Evolutionary conservation across 805 yeast species (phyloP), one percentile per base, ranked within the genome.

Genomic region (Monosporozyma servazzii): DNA sequence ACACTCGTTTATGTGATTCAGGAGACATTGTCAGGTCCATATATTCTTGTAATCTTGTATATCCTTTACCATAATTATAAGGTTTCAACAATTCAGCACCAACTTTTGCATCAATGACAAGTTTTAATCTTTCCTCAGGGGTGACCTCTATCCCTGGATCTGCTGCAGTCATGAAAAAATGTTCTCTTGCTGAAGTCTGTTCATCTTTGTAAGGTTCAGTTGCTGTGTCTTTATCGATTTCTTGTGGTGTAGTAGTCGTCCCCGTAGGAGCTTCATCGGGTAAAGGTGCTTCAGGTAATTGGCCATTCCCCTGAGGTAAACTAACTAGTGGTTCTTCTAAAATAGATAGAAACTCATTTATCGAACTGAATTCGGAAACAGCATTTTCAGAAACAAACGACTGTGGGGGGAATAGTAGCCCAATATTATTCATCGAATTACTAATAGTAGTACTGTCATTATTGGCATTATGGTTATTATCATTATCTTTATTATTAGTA

Each of bases 131-230:
- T 63, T 89, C 97, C 63, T 90, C 97, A 0, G 97, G 96, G 0
- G 96, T 86, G 37, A 86, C 84, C 57, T 88, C 96, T 2, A 91
- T 88, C 0, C 96, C 86, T 5, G 98, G 98, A 65, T 91, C 98
- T 0, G 97, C 97, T 0, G 98, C 98, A 0, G 97, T 91, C 47
- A 91, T 71, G 71, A 91, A 90, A 69, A 91, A 91, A 67, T 89
- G 89, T 64, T 90, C 97, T 56, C 88, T 77, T 1, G 96, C 96
- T 2, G 93, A 82, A 51, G 86, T 49, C 15, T 31, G 20, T 5
- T 45, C 40, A n/a, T 31, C 21, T n/a, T 18, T 21, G 39, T 7
- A 21, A 21, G 21, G 6, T 8, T 15, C 13, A 4, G 36, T 43
- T 13, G 31, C 1, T 25, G 13, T 27, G 9, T 43, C 21, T n/a